A percentile compares a stretch with the other conserved stretches of the same genome.
Conservation (phyloP, 495 filamentous ascomycete species). For the Aspergillus cristatus region DNA sequence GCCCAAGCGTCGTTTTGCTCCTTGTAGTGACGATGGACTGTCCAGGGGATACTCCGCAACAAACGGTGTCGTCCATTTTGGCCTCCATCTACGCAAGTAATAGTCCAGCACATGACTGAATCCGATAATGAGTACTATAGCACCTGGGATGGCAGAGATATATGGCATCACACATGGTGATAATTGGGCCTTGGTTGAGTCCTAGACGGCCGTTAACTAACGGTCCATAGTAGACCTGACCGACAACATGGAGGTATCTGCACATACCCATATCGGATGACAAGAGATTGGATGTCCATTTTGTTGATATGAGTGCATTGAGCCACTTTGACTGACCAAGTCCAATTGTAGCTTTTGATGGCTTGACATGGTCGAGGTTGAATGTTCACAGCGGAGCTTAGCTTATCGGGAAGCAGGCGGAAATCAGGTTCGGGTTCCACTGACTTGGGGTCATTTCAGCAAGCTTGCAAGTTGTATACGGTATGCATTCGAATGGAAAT, state of each 20-base stretch:
- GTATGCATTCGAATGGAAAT: no score
- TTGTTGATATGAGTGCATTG: slow-evolving; percentile 4
- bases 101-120: slow-evolving; percentile 24
- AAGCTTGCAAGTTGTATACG: no score
- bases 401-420: no score
- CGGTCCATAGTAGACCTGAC: not conserved
- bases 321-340: not conserved
- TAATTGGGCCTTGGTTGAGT: slow-evolving; percentile 39
- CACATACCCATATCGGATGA: slow-evolving; percentile 12
- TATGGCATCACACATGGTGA: slow-evolving; percentile 39
- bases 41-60: slow-evolving; percentile 30
- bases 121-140: slow-evolving; percentile 29
- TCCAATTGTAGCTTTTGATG: not conserved
- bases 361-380: not conserved
- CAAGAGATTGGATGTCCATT: slow-evolving; percentile 6
- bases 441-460: no score
- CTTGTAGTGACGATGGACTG: slow-evolving; percentile 11
- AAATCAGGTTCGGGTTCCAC: no score
- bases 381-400: not conserved
- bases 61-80: slow-evolving; percentile 44
- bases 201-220: slow-evolving; percentile 21
- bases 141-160: slow-evolving; percentile 36
- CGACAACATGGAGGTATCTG: not conserved
- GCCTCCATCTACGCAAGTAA: slow-evolving; percentile 21
- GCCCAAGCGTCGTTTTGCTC: slow-evolving; percentile 16